Base-by-base conservation (phyloP, 1,284 basidiomycete genomes). In the Mycena citricolor region DNA sequence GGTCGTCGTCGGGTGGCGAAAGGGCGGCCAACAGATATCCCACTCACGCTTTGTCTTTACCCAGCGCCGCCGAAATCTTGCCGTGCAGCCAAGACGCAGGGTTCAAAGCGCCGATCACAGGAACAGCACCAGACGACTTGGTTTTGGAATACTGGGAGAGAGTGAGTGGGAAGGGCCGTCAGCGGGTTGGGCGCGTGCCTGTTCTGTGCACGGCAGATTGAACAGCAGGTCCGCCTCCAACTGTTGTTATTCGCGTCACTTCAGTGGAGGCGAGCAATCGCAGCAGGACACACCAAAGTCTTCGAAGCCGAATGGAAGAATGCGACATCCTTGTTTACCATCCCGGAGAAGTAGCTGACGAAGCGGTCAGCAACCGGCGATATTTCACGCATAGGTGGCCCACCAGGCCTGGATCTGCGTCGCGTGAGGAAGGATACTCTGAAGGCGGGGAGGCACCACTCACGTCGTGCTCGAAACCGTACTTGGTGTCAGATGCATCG, bases 201-300 rank as follows among this genome's bases (percentile, higher is more conserved):
- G 94, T 64, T 97, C 94, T 0, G 64, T 83, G 2, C 80, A 73
- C 0, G 94, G 93, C 4, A 97, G 69, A 66, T 97, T 97, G 71
- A 95, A 83, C 4, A 98, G 63, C 30, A 97, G 70, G 62, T 99
- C 95, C 1, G 90, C 95, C 60, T 88, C 73, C 46, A 98, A 77
- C 44, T 47, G 39, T 21, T 12, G 38, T 16, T 30, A 16, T 3
- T 1, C 19, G 16, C 4, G 4, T 32, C 32, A n/a, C 5, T 13
- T 16, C 17, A 25, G 3, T 3, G 4, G 12, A n/a, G 14, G 6
- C n/a, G n/a, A n/a, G n/a, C n/a, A n/a, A n/a, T n/a, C n/a, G n/a
- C n/a, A n/a, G n/a, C n/a, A n/a, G n/a, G n/a, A 14, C 22, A 1
- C 3, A 42, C 39, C 40, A 98, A 67, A 0, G 87, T 83, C 59